Conservation (phyloP, 108 stramenopile genomes). For the Fragilariopsis cylindrus region DNA sequence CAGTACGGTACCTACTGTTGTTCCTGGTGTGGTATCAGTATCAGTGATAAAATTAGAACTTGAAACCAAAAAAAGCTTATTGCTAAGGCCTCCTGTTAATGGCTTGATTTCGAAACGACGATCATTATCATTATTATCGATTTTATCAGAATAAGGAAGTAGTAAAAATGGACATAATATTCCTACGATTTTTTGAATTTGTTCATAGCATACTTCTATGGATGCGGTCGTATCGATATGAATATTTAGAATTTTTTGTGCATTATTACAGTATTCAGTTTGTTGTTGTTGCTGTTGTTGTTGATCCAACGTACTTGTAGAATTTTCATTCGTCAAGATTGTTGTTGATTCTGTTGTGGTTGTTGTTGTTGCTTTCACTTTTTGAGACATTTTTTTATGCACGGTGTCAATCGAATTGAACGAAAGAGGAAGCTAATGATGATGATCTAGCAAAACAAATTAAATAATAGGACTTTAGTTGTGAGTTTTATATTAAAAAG, state of each 20-base stretch:
- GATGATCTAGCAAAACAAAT: too few species aligned
- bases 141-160: background rate
- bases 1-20: conserved; percentile 13
- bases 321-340: background rate
- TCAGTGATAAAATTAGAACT: background rate
- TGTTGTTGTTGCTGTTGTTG: background rate
- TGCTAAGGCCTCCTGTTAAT: conserved; percentile 47
- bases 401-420: too few species aligned
- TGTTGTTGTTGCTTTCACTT: background rate
- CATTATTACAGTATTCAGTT: conserved; percentile 10
- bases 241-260: background rate
- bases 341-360: background rate
- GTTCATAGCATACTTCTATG: background rate
- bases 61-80: conserved; percentile 40
- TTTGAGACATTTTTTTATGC: too few species aligned
- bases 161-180: conserved; percentile 12
- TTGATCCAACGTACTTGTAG: too few species aligned
- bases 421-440: too few species aligned
- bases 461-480: too few species aligned
- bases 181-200: conserved; percentile 2
- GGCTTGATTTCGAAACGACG: conserved; percentile 23
- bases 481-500: too few species aligned
- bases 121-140: background rate
- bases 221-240: conserved; percentile 11
- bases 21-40: background rate